A percentile compares a stretch with the other conserved stretches of the same genome.
These are phyloP conservation scores for Aspergillus mulundensis DNA, from an alignment of 495 filamentous ascomycete species.

Conservation along the genomic window DNA sequence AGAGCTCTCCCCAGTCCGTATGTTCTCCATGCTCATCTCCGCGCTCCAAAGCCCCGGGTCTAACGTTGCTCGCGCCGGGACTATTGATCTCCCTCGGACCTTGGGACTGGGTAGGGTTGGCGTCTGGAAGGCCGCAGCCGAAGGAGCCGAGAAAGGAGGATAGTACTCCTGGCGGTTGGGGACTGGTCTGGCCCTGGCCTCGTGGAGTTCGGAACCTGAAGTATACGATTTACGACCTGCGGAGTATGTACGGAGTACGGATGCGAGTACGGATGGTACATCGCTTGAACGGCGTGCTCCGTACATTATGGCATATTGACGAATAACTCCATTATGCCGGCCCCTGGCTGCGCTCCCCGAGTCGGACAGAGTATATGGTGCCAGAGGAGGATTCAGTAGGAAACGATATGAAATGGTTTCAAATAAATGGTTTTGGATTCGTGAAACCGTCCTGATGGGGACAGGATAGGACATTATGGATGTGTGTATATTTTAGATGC, in stretches of 20 bases:
- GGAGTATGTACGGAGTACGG: background rate
- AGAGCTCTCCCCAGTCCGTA: background rate
- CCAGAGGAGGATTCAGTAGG: background rate
- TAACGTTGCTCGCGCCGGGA: no score
- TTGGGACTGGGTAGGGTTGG: background rate
- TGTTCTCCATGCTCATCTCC: no score
- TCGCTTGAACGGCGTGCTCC: background rate
- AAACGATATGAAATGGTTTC: background rate
- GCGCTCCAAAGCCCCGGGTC: background rate
- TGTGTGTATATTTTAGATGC: background rate
- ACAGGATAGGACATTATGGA: background rate
- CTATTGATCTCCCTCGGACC: background rate
- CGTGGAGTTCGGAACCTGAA: background rate
- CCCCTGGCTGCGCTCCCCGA: no score
- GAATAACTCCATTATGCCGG: no score
- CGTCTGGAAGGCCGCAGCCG: background rate
- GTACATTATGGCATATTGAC: no score
- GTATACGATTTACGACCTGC: background rate
- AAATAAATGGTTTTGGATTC: no score
- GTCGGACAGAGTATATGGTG: no score
- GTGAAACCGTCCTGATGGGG: background rate
- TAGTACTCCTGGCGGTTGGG: background rate
- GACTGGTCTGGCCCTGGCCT: background rate
- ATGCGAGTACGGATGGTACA: background rate
- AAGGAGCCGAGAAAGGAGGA: background rate